Evolutionary conservation across 345 rosid species (phyloP).

Genomic region (Eucalyptus pauciflora): DNA sequence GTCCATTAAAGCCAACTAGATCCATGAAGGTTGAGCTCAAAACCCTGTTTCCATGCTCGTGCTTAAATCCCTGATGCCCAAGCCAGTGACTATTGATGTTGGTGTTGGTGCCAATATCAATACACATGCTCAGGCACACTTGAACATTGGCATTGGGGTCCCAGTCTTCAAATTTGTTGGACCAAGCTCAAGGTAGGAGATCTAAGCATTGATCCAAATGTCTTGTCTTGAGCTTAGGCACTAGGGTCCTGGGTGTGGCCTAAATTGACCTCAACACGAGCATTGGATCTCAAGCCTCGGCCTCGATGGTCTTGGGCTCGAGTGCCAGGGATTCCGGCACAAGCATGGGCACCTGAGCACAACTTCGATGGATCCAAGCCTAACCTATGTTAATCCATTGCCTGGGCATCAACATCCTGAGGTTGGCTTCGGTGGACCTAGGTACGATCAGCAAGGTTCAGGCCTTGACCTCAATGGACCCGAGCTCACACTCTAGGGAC

Average conservation of each 20-base stretch:
- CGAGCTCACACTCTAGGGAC: too few relatives aligned
- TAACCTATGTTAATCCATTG: neutral
- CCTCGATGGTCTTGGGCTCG: fast-evolving
- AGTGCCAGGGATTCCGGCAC: fast-evolving
- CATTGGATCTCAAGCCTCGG: neutral
- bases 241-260: neutral
- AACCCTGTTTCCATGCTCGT: neutral
- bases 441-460: too few relatives aligned
- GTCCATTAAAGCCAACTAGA: neutral
- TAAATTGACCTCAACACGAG: neutral
- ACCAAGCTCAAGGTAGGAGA: neutral
- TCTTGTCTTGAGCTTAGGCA: neutral
- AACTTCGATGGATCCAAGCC: fast-evolving
- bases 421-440: too few relatives aligned
- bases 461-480: neutral
- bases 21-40: neutral
- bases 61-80: neutral
- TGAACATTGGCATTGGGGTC: neutral
- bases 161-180: fast-evolving
- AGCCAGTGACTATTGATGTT: neutral
- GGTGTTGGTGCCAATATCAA: too few relatives aligned
- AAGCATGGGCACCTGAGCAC: neutral
- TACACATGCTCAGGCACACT: neutral
- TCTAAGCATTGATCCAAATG: neutral
- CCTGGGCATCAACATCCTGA: neutral